phyloP scores from a whole-genome alignment of 2,329 filamentous ascomycete species.

The Aphanoascus verrucosus region DNA sequence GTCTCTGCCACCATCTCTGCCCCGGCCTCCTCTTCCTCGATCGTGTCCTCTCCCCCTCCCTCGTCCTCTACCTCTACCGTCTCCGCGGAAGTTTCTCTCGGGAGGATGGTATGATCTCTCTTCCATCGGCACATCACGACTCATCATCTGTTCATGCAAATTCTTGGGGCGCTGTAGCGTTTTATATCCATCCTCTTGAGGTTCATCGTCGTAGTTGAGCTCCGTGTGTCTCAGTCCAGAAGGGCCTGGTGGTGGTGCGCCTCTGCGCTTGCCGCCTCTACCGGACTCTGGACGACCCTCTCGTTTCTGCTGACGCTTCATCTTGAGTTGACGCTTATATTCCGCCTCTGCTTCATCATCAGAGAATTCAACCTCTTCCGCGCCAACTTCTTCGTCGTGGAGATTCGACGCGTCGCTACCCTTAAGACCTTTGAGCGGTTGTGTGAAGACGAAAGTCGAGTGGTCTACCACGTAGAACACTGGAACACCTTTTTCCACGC shows the following conservation, averaged over 20 bases:
- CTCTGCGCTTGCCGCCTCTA: slow-evolving; percentile 28
- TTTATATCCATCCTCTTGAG: slow-evolving; percentile 48
- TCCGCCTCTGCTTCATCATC: slow-evolving; percentile 91
- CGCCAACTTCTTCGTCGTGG: slow-evolving; percentile 79
- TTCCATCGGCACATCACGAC: slow-evolving; percentile 27
- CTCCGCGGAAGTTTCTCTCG: slow-evolving; percentile 35
- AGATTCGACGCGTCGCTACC: slow-evolving; percentile 91
- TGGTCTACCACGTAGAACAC: slow-evolving; percentile 72
- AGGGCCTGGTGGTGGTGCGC: slow-evolving; percentile 26
- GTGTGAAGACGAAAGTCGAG: slow-evolving; percentile 76
- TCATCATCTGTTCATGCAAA: slow-evolving; percentile 43
- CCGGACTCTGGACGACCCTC: slow-evolving; percentile 37
- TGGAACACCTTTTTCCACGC: slow-evolving; percentile 56
- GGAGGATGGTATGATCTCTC: slow-evolving; percentile 16
- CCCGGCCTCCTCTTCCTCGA: slow-evolving; percentile 17
- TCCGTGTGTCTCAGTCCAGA: slow-evolving; percentile 34
- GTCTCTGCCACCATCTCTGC: slow-evolving; percentile 23
- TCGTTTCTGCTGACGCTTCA: slow-evolving; percentile 50
- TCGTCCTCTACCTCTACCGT: slow-evolving; percentile 40
- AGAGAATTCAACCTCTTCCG: slow-evolving; percentile 87
- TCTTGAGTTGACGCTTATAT: slow-evolving; percentile 59
- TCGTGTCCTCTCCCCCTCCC: slow-evolving; percentile 22
- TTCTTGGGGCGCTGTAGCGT: slow-evolving; percentile 58
- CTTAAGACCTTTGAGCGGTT: slow-evolving; percentile 66
- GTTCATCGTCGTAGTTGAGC: slow-evolving; percentile 58